Percentiles rank a stretch among this genome's conserved stretches.
Conservation (phyloP, 495 filamentous ascomycete genomes). For the Cercophora samala region DNA sequence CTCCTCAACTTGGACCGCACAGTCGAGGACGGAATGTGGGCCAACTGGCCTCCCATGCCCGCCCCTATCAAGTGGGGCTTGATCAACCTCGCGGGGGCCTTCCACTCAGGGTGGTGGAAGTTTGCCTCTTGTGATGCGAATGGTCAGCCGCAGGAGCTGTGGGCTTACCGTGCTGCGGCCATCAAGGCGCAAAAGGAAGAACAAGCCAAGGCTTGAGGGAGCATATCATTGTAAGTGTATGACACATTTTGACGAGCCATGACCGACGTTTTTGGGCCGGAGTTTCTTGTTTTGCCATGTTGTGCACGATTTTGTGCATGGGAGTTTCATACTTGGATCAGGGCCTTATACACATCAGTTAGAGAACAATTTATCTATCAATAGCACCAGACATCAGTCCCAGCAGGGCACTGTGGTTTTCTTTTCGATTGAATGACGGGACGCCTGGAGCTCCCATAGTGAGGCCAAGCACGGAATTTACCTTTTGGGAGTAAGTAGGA, state of each 20-base stretch:
- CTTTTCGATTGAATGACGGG: too few species aligned
- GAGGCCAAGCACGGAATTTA: too few species aligned
- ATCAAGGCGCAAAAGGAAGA: constrained; percentile 13
- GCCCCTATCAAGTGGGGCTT: constrained; percentile 46
- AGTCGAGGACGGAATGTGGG: constrained; percentile 53
- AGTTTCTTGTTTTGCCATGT: background rate
- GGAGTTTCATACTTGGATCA: background rate
- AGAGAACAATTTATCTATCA: background rate
- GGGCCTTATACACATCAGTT: background rate
- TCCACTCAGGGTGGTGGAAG: constrained; percentile 50
- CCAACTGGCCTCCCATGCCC: constrained; percentile 50
- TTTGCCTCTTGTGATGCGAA: constrained; percentile 49
- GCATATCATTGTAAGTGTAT: background rate
- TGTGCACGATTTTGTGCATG: background rate
- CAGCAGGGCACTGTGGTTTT: background rate
- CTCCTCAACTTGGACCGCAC: constrained; percentile 54
- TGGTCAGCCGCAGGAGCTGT: constrained; percentile 42
- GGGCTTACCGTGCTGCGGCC: constrained; percentile 31
- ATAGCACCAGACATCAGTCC: background rate
- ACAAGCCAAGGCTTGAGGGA: constrained; percentile 23
- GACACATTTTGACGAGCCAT: background rate
- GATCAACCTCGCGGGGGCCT: constrained; percentile 45
- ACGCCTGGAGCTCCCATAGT: too few species aligned
- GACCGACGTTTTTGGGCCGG: background rate
- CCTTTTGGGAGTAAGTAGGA: too few species aligned